phyloP scores from a whole-genome alignment of 345 rosid genomes.

The Carallia pectinifolia region DNA sequence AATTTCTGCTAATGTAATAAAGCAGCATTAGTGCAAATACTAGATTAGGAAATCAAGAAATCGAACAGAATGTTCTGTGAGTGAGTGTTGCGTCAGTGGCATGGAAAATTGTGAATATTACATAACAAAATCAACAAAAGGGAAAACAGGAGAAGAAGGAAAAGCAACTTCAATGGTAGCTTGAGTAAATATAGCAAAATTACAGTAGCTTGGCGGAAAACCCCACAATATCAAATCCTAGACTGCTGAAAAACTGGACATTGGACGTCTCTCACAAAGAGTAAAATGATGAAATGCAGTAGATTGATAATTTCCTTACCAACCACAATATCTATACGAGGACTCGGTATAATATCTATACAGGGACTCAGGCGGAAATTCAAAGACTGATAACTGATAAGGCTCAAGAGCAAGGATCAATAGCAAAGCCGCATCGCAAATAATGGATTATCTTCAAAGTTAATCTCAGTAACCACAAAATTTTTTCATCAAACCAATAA shows the following conservation, averaged over 20 bases:
- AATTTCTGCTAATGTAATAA: constrained; percentile 57
- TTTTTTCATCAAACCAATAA: no score
- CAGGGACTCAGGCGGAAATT: no score
- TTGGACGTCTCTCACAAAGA: no score
- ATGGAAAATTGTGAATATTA: not conserved
- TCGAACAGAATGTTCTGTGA: not conserved
- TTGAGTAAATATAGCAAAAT: not conserved
- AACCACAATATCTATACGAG: not conserved
- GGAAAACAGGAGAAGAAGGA: not conserved
- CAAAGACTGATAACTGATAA: no score
- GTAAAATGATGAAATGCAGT: not conserved
- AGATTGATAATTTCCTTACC: not conserved
- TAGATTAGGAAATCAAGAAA: not conserved
- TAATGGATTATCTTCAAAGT: no score
- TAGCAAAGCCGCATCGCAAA: no score
- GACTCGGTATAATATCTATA: not conserved
- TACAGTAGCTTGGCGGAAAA: not conserved
- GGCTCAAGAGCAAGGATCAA: no score
- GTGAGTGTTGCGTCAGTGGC: not conserved
- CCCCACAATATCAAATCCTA: not conserved
- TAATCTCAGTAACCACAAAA: no score
- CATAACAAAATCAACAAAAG: not conserved
- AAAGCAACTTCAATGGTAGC: not conserved
- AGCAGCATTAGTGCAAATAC: not conserved
- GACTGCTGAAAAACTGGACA: not conserved